Base-by-base conservation (phyloP, 148 eudicot species). In the Camellia sinensis region DNA sequence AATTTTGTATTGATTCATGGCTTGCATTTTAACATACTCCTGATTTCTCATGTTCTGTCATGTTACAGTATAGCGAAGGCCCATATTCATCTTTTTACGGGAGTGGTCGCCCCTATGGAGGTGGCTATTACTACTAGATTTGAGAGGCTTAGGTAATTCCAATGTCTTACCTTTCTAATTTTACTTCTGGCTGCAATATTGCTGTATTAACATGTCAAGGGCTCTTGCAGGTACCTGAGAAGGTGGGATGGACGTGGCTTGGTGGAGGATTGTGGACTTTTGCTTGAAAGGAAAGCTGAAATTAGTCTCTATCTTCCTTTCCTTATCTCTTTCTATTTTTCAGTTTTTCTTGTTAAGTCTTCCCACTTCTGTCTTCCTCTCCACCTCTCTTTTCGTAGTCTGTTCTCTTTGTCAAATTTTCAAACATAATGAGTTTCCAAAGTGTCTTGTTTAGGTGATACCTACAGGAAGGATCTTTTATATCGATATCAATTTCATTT, bases 91-190 rank as follows among this genome's bases (percentile, higher is more conserved):
- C 93, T 54, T 89, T 83, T 75, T 78, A 84, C 76, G 82, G 87
- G 57, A 85, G 84, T 78, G 91, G 81, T 81, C 93, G 86, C 61
- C 83, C 92, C 5, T 90, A 88, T 84, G 91, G 93, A 62, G 84
- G 97, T 76, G 91, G 94, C 71, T 86, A 89, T 78, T 86, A 88
- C 81, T 86, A 89, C 78, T 91, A 90, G 89, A 56, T 76, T 69
- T 70, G 73, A 22, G 56, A 67, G 37, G 54, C 71, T 50, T 67
- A 73, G 89, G 91, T 85, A 86, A 84, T 68, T 50, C 43, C 12
- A 43, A 19, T 53, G 68, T 12, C 61, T 50, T 59, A 2, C 37
- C 40, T 29, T 53, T 52, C 61, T 45, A 6, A 50, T 10, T 60
- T 83, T 61, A 37, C 45, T 46, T 75, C 67, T 53, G 45, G 22